Evolutionary conservation across 148 eudicot genomes (phyloP).

Genomic region (Rhododendron vialii): DNA sequence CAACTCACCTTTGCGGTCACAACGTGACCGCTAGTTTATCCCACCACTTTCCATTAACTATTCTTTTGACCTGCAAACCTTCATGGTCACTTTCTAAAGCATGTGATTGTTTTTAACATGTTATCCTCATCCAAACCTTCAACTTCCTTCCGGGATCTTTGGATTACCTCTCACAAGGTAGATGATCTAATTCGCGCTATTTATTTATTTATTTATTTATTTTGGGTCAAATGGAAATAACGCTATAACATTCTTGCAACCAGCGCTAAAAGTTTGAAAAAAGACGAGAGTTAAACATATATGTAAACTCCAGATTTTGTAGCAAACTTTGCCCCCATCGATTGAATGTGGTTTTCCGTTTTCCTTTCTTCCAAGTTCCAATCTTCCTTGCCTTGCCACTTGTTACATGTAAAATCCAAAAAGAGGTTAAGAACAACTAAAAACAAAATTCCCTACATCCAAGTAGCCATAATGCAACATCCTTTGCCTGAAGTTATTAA

Average conservation of each 20-base stretch:
- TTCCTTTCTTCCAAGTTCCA: neutral
- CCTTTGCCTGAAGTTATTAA: neutral
- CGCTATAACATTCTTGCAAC: neutral
- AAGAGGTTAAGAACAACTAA: neutral
- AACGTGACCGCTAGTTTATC: neutral
- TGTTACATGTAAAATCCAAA: neutral
- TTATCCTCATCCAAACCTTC: neutral
- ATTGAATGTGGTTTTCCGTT: neutral
- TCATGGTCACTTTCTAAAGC: neutral
- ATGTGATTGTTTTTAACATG: neutral
- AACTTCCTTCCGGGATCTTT: neutral
- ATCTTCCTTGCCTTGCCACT: neutral
- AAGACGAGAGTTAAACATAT: neutral
- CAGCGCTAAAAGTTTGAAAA: neutral
- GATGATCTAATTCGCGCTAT: neutral
- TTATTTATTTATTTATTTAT: neutral
- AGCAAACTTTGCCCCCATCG: neutral
- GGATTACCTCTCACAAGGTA: neutral
- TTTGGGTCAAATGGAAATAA: too few relatives aligned
- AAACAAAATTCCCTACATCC: neutral
- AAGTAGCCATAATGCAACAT: neutral
- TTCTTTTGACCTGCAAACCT: constrained; percentile 1
- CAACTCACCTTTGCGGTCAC: neutral
- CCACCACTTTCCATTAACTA: neutral
- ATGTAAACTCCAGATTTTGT: neutral